Conservation (phyloP, 2,329 filamentous ascomycete species). For the Emericellopsis atlantica region DNA sequence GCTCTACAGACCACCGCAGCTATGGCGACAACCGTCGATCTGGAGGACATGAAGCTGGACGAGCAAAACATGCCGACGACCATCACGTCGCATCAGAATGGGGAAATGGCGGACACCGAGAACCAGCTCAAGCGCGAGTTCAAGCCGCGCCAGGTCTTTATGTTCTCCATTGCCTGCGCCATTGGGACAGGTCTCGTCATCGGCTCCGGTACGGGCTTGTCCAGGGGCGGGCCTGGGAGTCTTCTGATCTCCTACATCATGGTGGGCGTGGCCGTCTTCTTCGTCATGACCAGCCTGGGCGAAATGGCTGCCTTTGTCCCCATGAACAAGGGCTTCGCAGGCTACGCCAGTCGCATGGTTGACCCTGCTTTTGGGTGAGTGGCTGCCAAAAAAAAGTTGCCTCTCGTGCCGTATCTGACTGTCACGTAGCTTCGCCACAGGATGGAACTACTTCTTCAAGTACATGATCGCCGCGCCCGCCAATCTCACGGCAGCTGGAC, state of each 20-base stretch:
- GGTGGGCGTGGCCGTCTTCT: too few species aligned
- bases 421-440: conserved; percentile 22
- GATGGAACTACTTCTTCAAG: conserved; percentile 34
- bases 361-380: conserved; percentile 16
- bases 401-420: background rate
- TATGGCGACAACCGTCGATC: too few species aligned
- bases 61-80: too few species aligned
- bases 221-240: conserved; percentile 29
- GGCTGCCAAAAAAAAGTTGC: background rate
- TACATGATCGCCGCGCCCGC: conserved; percentile 23
- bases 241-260: conserved; percentile 25
- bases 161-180: conserved; percentile 24
- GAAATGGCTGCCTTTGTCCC: too few species aligned
- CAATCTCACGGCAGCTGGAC: conserved; percentile 23
- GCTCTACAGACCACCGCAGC: too few species aligned
- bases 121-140: conserved; percentile 8
- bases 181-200: conserved; percentile 32
- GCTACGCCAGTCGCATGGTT: conserved; percentile 15
- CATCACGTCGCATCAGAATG: too few species aligned
- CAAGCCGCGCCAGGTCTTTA: conserved; percentile 17
- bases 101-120: background rate
- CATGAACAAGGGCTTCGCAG: conserved; percentile 13
- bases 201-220: conserved; percentile 34
- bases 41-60: too few species aligned
- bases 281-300: too few species aligned